phyloP scores from a whole-genome alignment of 2,329 filamentous ascomycete genomes.

The Aspergillus tamarii region DNA sequence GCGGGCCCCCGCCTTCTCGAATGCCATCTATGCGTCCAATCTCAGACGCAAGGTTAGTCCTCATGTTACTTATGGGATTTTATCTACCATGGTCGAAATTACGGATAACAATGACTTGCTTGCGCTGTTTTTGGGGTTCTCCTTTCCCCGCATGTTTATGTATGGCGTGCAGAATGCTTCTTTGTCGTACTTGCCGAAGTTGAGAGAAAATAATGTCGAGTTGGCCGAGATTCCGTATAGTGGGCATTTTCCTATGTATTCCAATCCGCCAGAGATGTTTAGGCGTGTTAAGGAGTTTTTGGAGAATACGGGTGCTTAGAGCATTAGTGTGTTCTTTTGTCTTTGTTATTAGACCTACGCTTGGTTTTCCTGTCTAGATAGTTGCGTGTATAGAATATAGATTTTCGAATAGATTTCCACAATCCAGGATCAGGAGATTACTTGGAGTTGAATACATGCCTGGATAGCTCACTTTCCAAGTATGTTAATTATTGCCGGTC shows the following conservation, averaged over 20 bases:
- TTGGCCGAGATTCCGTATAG: conserved; percentile 25
- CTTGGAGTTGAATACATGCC: no score
- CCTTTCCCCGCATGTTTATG: conserved; percentile 27
- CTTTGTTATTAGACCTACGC: no score
- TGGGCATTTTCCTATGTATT: conserved; percentile 34
- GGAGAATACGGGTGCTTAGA: neutral
- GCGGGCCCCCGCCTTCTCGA: conserved; percentile 15
- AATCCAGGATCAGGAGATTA: no score
- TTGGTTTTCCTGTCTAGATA: no score
- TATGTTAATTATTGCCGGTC: no score
- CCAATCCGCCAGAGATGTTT: conserved; percentile 32
- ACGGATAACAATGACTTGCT: conserved; percentile 26
- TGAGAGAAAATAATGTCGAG: conserved; percentile 22
- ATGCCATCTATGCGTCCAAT: conserved; percentile 25
- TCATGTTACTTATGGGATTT: conserved; percentile 24
- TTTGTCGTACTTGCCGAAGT: conserved; percentile 24
- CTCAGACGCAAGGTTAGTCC: conserved; percentile 21
- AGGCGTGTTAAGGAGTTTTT: conserved; percentile 23
- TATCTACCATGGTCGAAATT: conserved; percentile 29
- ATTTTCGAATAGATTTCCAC: neutral
- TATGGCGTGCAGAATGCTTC: conserved; percentile 25
- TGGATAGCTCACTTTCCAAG: no score
- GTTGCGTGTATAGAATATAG: neutral
- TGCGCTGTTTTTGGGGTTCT: conserved; percentile 20
- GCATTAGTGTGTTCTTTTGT: neutral